Evolutionary conservation across 2,329 filamentous ascomycete genomes (phyloP).

Genomic region (Verticillium tricorpus): DNA sequence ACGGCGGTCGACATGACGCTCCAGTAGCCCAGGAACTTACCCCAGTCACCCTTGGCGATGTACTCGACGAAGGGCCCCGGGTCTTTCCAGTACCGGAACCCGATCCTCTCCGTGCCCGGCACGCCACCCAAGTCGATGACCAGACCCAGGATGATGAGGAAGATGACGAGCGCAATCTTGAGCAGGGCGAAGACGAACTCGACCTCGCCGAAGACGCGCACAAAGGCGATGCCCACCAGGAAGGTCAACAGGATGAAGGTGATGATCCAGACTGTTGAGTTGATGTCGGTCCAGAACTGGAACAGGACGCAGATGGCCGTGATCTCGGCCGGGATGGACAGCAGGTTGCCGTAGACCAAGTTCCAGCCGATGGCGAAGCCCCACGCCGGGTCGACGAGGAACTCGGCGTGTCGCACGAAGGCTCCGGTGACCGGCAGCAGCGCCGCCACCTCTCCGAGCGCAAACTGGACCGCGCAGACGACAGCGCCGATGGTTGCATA

Average conservation of each 20-base stretch:
- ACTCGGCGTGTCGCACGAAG: constrained; percentile 56
- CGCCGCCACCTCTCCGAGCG: constrained; percentile 56
- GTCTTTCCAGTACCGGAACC: constrained; percentile 39
- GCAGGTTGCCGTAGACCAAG: constrained; percentile 48
- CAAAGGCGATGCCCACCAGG: constrained; percentile 52
- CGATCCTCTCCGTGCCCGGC: constrained; percentile 35
- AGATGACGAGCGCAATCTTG: constrained; percentile 45
- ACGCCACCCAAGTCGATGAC: constrained; percentile 43
- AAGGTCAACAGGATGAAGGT: constrained; percentile 48
- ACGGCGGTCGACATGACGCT: constrained; percentile 43
- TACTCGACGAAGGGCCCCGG: constrained; percentile 60
- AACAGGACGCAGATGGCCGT: constrained; percentile 59
- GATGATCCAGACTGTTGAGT: constrained; percentile 45
- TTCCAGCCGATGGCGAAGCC: constrained; percentile 52
- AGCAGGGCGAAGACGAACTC: constrained; percentile 47
- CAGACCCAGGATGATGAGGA: constrained; percentile 44
- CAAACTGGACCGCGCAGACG: constrained; percentile 53
- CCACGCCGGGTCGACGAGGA: constrained; percentile 57
- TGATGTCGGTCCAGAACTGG: constrained; percentile 58
- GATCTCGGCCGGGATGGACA: constrained; percentile 56
- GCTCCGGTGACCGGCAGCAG: constrained; percentile 58
- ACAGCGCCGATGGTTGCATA: constrained; percentile 54
- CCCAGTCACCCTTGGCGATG: constrained; percentile 39
- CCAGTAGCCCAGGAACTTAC: constrained; percentile 37
- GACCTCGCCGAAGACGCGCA: constrained; percentile 57